Base-by-base conservation (phyloP, 2,329 filamentous ascomycete species). In the Colletotrichum nymphaeae region DNA sequence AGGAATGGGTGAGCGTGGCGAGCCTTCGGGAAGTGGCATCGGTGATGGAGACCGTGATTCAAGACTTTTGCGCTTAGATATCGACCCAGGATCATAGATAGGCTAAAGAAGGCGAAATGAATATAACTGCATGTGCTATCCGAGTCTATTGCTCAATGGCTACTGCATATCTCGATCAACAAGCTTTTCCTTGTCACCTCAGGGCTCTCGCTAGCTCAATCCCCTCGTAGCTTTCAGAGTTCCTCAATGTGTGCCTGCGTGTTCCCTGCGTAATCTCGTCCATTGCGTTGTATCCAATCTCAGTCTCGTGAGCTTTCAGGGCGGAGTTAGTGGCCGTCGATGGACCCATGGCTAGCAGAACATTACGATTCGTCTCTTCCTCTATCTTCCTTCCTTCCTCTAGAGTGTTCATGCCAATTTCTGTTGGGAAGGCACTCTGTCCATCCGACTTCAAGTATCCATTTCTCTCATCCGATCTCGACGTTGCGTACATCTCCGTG, bases 1-100 rank as follows among this genome's bases (percentile, higher is more conserved):
- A 86, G 68, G 87, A 90, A 78, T 88, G 84, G 83, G 86, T 86
- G 0, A 82, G 86, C 26, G 79, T 84, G 1, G 76, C 85, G 11
- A 87, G 85, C 46, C 75, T 88, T 11, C 72, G 76, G n/a, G 75
- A 82, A 56, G 80, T 85, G 37, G 70, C 79, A 0, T 74, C 79
- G 5, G 74, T 77, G 1, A 73, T 84, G 58, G 76, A 74, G 1
- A 68, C 63, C 1, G 73, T 83, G 37, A 77, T 78, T 3, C n/a
- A 59, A 3, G 75, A 78, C 12, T 83, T 84, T 64, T 83, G 82
- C 24, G 62, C 67, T 11, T 73, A 66, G 42, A 42, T 1, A 49
- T 19, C 7, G 16, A 6, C 5, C 42, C 42, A 8, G 16, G 37
- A 1, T 19, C 37, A 42, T 16, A 16, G 14, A n/a, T 49, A n/a